Base-by-base conservation (phyloP, 345 rosid genomes). In the Lenwebbia sp. region DNA sequence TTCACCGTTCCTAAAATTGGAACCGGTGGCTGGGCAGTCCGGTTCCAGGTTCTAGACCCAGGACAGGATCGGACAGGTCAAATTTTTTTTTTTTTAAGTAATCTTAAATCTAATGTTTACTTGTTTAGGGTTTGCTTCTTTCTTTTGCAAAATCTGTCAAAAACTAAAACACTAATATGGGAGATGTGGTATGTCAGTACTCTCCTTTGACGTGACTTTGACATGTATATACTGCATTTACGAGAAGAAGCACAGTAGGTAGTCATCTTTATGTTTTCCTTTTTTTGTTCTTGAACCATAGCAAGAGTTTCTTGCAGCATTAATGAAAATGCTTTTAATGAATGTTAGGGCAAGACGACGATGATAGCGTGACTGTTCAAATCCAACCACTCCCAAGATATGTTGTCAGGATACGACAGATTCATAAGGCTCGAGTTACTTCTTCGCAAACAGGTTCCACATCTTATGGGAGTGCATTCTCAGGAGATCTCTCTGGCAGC, bases 401-500 rank as follows among this genome's bases (percentile, higher is more conserved):
- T 87, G 93, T 89, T 54, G 95, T 96, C 88, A 92, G 93, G 86
- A 89, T 96, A 75, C 91, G 99, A 49, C 98, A 96, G 83, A 92
- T 94, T 86, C 96, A 93, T 86, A 97, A 92, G 87, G 91, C 95
- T 47, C 93, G 96, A 82, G 94, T 95, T 28, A 87, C 93, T n/a
- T 83, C 87, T 51, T 96, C 98, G 11, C 98, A 95, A 87, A 95
- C 98, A 1, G 97, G 98, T 51, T 97, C 98, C 15, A 92, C 91
- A 30, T 97, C 97, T 0, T 96, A 95, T 87, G 98, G 98, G 62
- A 97, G 98, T 86, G 98, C 93, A 15, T 83, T 93, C 86, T 97
- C 99, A 11, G 98, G 98, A 22, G 98, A 97, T 83, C 90, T 95
- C 56, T 95, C 98, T 5, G 98, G 95, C 51, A 97, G 93, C 92